phyloP scores from a whole-genome alignment of 495 filamentous ascomycete species.

The Penicillium maclennaniae region DNA sequence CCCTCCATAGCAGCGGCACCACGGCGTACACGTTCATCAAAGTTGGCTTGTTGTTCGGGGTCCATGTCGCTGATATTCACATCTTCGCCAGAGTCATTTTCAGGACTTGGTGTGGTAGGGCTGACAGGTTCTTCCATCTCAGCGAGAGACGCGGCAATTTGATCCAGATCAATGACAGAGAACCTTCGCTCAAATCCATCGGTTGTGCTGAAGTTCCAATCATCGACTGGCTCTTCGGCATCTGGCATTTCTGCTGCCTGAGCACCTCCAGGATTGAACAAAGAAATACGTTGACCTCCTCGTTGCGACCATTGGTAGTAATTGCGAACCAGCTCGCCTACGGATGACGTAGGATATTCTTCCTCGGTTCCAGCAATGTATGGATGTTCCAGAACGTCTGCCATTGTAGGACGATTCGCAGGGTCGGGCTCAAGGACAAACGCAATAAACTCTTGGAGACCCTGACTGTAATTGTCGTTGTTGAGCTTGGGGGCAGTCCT shows the following conservation, averaged over 20 bases:
- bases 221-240: slow-evolving; percentile 49
- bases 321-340: slow-evolving; percentile 69
- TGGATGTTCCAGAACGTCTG: slow-evolving; percentile 43
- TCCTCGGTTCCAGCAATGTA: slow-evolving; percentile 56
- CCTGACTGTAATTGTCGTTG: slow-evolving; percentile 67
- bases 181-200: slow-evolving; percentile 70
- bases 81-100: slow-evolving; percentile 25
- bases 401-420: slow-evolving; percentile 63
- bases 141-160: slow-evolving; percentile 42
- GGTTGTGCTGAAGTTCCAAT: slow-evolving; percentile 92
- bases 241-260: slow-evolving; percentile 53
- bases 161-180: slow-evolving; percentile 44
- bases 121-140: slow-evolving; percentile 35
- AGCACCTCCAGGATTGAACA: slow-evolving; percentile 75
- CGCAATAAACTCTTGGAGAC: slow-evolving; percentile 70
- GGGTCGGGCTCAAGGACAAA: slow-evolving; percentile 78
- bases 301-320: slow-evolving; percentile 83
- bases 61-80: slow-evolving; percentile 26
- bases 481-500: slow-evolving; percentile 63
- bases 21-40: slow-evolving; percentile 47
- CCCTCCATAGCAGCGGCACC: slow-evolving; percentile 46
- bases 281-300: slow-evolving; percentile 77
- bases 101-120: slow-evolving; percentile 20
- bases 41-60: slow-evolving; percentile 40
- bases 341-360: slow-evolving; percentile 62